Base-by-base conservation (phyloP, 495 filamentous ascomycete genomes). In the Tetracladium setigerum region DNA sequence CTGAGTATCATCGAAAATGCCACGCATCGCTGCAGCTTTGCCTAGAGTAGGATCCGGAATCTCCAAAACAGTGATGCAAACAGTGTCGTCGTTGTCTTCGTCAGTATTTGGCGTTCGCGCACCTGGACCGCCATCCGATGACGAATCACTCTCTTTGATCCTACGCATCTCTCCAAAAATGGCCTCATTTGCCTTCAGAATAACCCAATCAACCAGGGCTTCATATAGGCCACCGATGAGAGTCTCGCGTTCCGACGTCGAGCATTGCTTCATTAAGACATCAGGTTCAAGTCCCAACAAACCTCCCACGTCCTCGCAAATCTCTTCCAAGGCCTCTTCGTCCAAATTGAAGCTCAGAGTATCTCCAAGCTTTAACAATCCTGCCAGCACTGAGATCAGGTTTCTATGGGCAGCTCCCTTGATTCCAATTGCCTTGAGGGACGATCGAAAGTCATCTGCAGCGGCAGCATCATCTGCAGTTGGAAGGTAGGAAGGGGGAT, bases 201-300 rank as follows among this genome's bases (percentile, higher is more conserved):
- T 81, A 4, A 97, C 83, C 88, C 89, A 95, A 61, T 98, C 92
- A 2, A 98, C 89, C 40, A 97, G 66, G 31, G 91, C 87, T 62
- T 98, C 94, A 57, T 98, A 97, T 15, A 97, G 70, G 1, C 87
- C 90, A 9, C 80, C 78, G 49, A 98, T 86, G 37, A 95, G 68
- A 10, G 84, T 76, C 62, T 84, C 78, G 6, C 92, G 81, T 44
- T 98, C 92, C 35, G 83, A 75, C 7, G 89, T 92, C 44, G 80
- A 82, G 61, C 85, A 89, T 57, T 87, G 83, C 34, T 75, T 77
- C 17, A 83, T 66, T 15, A 98, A 76, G 11, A 94, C 73, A 41
- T 95, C 89, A 0, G 89, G 88, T 31, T 95, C 87, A 33, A 98
- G 61, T 6, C 89, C 91, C 2, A 97, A 69, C 7, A 98, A 71